Conservation (phyloP, 2,329 filamentous ascomycete genomes). For the Ascosphaera apis region DNA sequence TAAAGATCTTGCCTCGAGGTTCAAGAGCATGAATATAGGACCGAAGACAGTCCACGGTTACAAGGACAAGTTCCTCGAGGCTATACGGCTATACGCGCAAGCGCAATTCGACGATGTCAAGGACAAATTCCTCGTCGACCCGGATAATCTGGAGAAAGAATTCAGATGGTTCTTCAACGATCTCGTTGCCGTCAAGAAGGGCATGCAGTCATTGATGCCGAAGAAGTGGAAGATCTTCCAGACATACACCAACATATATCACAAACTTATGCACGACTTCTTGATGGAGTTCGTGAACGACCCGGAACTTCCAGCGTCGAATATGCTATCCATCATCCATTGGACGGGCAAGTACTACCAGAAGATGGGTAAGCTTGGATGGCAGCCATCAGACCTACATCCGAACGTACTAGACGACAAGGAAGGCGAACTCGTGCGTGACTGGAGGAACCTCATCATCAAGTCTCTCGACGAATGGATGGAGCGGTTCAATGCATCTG, state of each 20-base stretch:
- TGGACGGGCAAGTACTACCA: constrained; percentile 92
- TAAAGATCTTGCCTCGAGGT: constrained; percentile 75
- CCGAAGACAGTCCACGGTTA: constrained; percentile 84
- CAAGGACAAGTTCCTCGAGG: constrained; percentile 80
- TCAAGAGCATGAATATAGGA: constrained; percentile 86
- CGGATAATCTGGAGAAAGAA: constrained; percentile 60
- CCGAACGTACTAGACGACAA: constrained; percentile 81
- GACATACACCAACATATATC: constrained; percentile 77
- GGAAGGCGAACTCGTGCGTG: constrained; percentile 70
- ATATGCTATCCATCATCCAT: constrained; percentile 77
- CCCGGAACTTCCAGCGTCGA: constrained; percentile 57
- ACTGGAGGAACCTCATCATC: constrained; percentile 89
- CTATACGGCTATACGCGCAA: constrained; percentile 50
- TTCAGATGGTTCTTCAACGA: constrained; percentile 98
- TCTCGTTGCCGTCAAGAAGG: constrained; percentile 76
- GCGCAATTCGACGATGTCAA: constrained; percentile 50
- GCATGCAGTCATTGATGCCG: constrained; percentile 78
- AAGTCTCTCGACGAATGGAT: constrained; percentile 95
- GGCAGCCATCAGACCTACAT: constrained; percentile 48
- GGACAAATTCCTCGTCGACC: constrained; percentile 60
- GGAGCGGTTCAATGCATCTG: constrained; percentile 66
- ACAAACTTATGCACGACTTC: constrained; percentile 88
- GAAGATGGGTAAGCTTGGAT: constrained; percentile 81
- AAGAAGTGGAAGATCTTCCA: constrained; percentile 92
- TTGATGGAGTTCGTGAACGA: constrained; percentile 65